phyloP scores from a whole-genome alignment of 148 eudicot genomes.

The Oxyria digyna region DNA sequence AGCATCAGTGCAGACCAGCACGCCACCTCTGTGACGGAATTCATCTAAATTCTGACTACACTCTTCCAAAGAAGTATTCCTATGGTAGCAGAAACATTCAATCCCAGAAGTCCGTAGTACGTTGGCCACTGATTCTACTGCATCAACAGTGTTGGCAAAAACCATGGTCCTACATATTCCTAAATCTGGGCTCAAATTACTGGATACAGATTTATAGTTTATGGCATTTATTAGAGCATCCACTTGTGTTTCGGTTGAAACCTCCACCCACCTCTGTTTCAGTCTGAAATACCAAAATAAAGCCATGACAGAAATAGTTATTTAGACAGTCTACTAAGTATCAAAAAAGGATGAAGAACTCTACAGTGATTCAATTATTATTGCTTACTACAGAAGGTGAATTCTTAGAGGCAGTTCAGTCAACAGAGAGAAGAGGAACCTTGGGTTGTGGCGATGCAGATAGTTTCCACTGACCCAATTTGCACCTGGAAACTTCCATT shows the following conservation, averaged over 20 bases:
- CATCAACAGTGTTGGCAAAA: slow-evolving; percentile 93
- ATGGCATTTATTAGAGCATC: slow-evolving; percentile 73
- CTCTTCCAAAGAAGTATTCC: slow-evolving; percentile 62
- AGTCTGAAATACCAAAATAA: slow-evolving; percentile 30
- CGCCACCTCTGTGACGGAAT: slow-evolving; percentile 66
- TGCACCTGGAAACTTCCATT: slow-evolving; percentile 76
- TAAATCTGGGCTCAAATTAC: slow-evolving; percentile 15
- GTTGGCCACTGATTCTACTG: slow-evolving; percentile 74
- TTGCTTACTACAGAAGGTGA: not conserved
- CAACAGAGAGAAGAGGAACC: slow-evolving; percentile 29
- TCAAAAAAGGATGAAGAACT: not conserved
- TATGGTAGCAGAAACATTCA: slow-evolving; percentile 66
- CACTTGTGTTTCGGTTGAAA: slow-evolving; percentile 68
- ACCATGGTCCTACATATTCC: slow-evolving; percentile 61
- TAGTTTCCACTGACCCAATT: slow-evolving; percentile 80
- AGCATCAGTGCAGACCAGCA: slow-evolving; percentile 92
- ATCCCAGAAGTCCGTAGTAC: slow-evolving; percentile 50
- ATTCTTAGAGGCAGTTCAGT: not conserved
- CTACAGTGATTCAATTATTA: not conserved
- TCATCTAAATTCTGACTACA: slow-evolving; percentile 51
- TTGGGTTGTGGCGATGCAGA: slow-evolving; percentile 82
- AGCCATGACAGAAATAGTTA: not conserved
- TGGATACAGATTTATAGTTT: slow-evolving; percentile 24
- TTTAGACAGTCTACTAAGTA: not conserved
- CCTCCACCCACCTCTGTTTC: slow-evolving; percentile 83